Conservation (phyloP, 805 yeast genomes). For the Saturnispora sanitii region DNA sequence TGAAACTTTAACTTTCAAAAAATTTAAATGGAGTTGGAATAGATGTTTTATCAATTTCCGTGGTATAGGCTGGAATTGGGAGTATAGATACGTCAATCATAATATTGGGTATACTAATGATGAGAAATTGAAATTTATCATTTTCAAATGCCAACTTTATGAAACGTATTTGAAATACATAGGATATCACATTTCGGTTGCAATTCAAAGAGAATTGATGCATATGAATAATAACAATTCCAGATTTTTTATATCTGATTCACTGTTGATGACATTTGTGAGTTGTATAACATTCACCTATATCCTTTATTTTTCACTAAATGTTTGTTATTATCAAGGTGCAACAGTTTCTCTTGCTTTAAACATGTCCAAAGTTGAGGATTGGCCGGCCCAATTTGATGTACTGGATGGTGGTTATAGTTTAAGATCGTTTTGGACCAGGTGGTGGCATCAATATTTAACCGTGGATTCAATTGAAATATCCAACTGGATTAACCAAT, state of each 20-base stretch:
- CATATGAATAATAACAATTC: neutral
- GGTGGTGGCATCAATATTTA: constrained; percentile 14
- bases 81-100: constrained; percentile 1
- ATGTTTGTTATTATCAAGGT: constrained; percentile 5
- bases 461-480: constrained; percentile 8
- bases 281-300: neutral
- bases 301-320: constrained; percentile 9
- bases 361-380: constrained; percentile 5
- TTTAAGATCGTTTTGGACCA: constrained; percentile 10
- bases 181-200: constrained; percentile 5
- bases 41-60: constrained; percentile 11
- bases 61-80: constrained; percentile 13
- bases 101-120: neutral
- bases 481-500: neutral
- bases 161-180: constrained; percentile 8
- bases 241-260: neutral
- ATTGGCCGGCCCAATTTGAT: constrained; percentile 12
- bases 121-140: constrained; percentile 8
- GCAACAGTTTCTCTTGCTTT: constrained; percentile 4
- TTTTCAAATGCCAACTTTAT: constrained; percentile 7
- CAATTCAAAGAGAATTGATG: neutral
- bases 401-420: constrained; percentile 1
- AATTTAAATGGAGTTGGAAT: constrained; percentile 8
- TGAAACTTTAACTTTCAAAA: constrained; percentile 1
- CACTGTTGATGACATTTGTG: neutral